These are phyloP conservation scores for Zoysia japonica DNA, from an alignment of 176 grass and related monocot genomes.

Conservation along the genomic window DNA sequence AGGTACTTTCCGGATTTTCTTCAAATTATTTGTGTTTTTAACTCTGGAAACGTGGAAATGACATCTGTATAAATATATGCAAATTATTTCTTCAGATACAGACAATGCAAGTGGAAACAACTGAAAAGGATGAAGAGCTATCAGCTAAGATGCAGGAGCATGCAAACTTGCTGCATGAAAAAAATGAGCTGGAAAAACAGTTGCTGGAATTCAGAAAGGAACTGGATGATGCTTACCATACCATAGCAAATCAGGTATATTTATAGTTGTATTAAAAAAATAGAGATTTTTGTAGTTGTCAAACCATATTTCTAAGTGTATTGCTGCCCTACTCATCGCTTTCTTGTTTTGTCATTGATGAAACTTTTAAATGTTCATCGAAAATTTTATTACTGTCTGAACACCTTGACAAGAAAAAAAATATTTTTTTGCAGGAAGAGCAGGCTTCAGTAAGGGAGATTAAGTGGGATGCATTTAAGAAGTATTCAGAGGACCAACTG, in stretches of 20 bases:
- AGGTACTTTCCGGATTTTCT: constrained; percentile 55
- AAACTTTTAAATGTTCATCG: constrained; percentile 24
- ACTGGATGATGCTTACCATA: constrained; percentile 69
- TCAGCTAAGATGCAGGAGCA: constrained; percentile 65
- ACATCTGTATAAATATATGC: constrained; percentile 33
- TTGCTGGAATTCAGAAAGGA: constrained; percentile 67
- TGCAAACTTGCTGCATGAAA: constrained; percentile 54
- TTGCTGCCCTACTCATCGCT: constrained; percentile 1
- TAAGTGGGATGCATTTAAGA: constrained; percentile 75
- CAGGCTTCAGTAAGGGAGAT: constrained; percentile 69
- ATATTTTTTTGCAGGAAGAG: constrained; percentile 60
- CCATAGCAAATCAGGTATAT: constrained; percentile 84
- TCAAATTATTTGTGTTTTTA: constrained; percentile 4
- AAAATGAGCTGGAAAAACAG: constrained; percentile 60
- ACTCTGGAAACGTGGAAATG: constrained; percentile 12
- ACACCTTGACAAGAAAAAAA: constrained; percentile 30
- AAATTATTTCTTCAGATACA: constrained; percentile 60
- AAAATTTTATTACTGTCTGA: background rate
- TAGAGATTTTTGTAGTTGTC: background rate
- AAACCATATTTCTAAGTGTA: constrained; percentile 23
- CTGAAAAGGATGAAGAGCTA: constrained; percentile 69
- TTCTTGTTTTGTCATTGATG: constrained; percentile 5
- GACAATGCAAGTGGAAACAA: constrained; percentile 67
- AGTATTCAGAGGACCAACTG: constrained; percentile 51
- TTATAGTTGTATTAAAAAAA: background rate